phyloP scores from a whole-genome alignment of 305 asterid genomes.

The Solanum hybrid region DNA sequence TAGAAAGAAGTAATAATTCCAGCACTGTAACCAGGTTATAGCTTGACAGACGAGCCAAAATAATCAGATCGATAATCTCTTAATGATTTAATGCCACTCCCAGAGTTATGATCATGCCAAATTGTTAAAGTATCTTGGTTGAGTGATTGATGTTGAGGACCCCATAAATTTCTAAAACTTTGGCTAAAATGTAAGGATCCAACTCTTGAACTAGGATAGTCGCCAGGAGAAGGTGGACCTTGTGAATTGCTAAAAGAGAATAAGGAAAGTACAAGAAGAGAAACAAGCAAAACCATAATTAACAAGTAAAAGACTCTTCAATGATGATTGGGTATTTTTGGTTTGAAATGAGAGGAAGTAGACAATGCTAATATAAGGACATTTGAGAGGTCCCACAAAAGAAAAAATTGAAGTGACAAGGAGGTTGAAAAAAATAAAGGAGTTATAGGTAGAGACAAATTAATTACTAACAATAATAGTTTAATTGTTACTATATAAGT shows the following conservation, averaged over 20 bases:
- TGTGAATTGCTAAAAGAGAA: not conserved
- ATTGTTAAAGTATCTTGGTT: conserved; percentile 46
- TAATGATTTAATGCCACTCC: conserved; percentile 67
- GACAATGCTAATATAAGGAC: not conserved
- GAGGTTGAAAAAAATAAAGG: not conserved
- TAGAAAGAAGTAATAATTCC: conserved; percentile 68
- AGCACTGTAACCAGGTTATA: conserved; percentile 73
- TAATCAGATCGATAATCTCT: conserved; percentile 47
- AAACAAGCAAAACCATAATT: not conserved
- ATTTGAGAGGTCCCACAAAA: not conserved
- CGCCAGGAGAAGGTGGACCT: conserved; percentile 6
- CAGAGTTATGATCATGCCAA: conserved; percentile 58
- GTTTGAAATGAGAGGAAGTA: not conserved
- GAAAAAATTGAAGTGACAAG: not conserved
- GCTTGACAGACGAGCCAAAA: conserved; percentile 58
- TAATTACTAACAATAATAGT: too few species aligned
- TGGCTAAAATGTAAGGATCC: not conserved
- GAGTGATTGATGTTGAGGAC: conserved; percentile 42
- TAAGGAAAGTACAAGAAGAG: not conserved
- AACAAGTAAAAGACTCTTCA: not conserved
- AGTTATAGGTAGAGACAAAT: not conserved
- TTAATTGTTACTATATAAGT: too few species aligned
- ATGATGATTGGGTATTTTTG: not conserved
- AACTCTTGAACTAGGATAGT: conserved; percentile 49
- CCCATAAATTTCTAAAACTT: not conserved